Percentiles rank a stretch among this genome's conserved stretches.
Conservation (phyloP, 495 filamentous ascomycete species). For the Immersiella caudata region DNA sequence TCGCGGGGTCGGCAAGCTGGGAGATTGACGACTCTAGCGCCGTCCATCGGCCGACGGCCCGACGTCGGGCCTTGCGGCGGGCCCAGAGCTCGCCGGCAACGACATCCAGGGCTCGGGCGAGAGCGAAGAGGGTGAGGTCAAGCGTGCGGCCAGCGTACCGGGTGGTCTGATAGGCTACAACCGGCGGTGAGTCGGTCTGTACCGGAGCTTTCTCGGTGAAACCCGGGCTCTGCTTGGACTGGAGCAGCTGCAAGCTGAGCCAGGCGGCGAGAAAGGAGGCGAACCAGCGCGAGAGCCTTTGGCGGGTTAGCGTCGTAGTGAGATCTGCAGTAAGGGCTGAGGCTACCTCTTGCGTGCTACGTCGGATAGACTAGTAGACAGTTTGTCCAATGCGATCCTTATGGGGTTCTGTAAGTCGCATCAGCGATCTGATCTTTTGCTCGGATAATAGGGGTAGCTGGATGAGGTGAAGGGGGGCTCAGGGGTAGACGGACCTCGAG, state of each 20-base stretch:
- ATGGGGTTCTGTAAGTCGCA: slow-evolving; percentile 35
- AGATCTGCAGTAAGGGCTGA: not conserved
- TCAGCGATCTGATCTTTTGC: slow-evolving; percentile 16
- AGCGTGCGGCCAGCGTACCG: slow-evolving; percentile 74
- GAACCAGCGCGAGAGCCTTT: slow-evolving; percentile 50
- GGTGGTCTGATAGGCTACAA: slow-evolving; percentile 27
- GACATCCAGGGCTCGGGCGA: slow-evolving; percentile 74
- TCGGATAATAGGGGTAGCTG: not conserved
- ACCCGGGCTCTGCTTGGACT: slow-evolving; percentile 47
- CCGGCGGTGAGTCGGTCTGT: slow-evolving; percentile 26
- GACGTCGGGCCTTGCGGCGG: slow-evolving; percentile 43
- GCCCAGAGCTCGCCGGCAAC: slow-evolving; percentile 69
- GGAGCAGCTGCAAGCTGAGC: slow-evolving; percentile 51
- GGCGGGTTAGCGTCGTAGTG: slow-evolving; percentile 12
- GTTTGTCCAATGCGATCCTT: slow-evolving; percentile 27
- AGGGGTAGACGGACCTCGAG: slow-evolving; percentile 56
- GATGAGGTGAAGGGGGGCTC: too few relatives aligned
- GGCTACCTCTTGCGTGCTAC: slow-evolving; percentile 35
- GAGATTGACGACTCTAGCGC: slow-evolving; percentile 55
- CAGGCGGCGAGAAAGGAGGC: slow-evolving; percentile 55
- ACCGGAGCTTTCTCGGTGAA: slow-evolving; percentile 41
- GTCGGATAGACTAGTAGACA: slow-evolving; percentile 31
- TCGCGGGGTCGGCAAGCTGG: slow-evolving; percentile 62
- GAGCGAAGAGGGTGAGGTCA: slow-evolving; percentile 83
- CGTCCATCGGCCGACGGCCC: slow-evolving; percentile 51